phyloP scores from a whole-genome alignment of 345 rosid genomes.

The Bretschneidera sinensis region DNA sequence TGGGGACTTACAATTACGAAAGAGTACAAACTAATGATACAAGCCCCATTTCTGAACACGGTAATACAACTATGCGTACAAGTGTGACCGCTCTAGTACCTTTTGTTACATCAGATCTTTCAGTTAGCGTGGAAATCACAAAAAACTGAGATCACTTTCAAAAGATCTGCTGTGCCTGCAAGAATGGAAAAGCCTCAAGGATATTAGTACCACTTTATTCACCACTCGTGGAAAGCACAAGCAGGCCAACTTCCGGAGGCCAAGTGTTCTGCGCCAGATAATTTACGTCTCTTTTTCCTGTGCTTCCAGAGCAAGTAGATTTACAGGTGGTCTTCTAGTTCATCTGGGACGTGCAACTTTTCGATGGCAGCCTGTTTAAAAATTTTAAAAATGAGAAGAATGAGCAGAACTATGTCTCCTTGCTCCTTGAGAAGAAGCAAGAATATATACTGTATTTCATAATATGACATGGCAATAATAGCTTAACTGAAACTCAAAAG shows the following conservation, averaged over 20 bases:
- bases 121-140: conserved; percentile 19
- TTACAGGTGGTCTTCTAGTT: conserved; percentile 63
- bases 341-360: conserved; percentile 94
- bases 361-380: conserved; percentile 88
- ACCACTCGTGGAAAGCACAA: conserved; percentile 38
- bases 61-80: conserved; percentile 22
- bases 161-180: conserved; percentile 14
- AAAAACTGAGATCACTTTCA: conserved; percentile 24
- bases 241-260: conserved; percentile 28
- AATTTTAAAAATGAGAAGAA: neutral
- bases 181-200: neutral
- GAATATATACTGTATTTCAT: neutral
- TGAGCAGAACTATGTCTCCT: neutral
- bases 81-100: conserved; percentile 14
- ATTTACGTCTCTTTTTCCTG: conserved; percentile 15
- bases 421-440: neutral
- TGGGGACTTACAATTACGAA: conserved; percentile 5
- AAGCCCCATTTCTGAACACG: neutral
- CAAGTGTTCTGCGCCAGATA: conserved; percentile 18
- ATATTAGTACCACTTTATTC: conserved; percentile 13
- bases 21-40: conserved; percentile 18
- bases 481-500: neutral
- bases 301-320: neutral
- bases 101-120: neutral
- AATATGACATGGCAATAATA: neutral